Evolutionary conservation across 768 basidiomycete species (phyloP).

Genomic region (Macrolepiota albuminosa): DNA sequence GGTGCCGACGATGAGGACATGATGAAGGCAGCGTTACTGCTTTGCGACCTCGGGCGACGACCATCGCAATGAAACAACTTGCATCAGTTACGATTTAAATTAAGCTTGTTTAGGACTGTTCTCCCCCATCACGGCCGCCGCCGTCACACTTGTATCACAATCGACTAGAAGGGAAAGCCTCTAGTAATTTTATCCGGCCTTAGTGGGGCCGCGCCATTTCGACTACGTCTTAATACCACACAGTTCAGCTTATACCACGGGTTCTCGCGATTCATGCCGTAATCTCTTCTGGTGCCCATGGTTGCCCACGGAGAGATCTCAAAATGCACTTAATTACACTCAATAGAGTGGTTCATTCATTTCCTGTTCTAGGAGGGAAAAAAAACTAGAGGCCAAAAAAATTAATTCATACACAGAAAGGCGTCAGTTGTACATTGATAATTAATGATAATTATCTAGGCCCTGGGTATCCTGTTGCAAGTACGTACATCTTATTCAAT

Average conservation of each 20-base stretch:
- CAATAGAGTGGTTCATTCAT: background rate
- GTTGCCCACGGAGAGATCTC: constrained; percentile 5
- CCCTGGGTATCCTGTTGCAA: constrained; percentile 1
- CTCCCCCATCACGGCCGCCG: background rate
- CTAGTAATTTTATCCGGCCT: background rate
- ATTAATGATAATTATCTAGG: background rate
- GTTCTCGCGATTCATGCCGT: background rate
- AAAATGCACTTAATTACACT: background rate
- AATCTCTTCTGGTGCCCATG: constrained; percentile 7
- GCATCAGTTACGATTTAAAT: constrained; percentile 13
- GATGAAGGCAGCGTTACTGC: constrained; percentile 64
- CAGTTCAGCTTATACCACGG: background rate
- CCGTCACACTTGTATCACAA: constrained; percentile 1
- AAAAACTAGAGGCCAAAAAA: background rate
- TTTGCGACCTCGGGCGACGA: constrained; percentile 51
- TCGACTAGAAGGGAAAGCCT: background rate
- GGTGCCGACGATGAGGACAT: constrained; percentile 53
- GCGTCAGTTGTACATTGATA: constrained; percentile 1
- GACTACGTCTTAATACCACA: background rate
- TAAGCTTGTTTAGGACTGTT: constrained; percentile 13
- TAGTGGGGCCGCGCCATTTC: background rate
- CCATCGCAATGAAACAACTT: constrained; percentile 5
- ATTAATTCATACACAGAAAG: background rate
- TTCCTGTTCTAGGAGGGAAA: background rate
- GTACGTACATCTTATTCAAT: background rate